Conservation (phyloP, 108 stramenopile genomes). For the Nitzschia palea region DNA sequence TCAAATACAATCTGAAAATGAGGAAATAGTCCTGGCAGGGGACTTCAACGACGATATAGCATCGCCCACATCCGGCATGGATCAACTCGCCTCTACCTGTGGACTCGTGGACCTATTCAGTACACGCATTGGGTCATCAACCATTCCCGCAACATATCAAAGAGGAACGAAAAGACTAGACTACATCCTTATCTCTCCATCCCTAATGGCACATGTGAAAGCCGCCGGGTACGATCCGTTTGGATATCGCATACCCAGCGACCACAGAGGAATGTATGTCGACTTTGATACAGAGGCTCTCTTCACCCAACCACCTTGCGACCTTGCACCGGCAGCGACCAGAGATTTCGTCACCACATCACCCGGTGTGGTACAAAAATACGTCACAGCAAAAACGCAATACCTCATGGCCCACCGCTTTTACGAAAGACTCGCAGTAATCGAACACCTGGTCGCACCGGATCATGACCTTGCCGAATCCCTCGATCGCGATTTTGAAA, state of each 20-base stretch:
- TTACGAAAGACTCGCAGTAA: neutral
- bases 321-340: neutral
- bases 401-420: neutral
- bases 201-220: too few species aligned
- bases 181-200: neutral
- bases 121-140: neutral
- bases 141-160: neutral
- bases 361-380: neutral
- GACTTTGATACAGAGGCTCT: neutral
- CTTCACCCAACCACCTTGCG: neutral
- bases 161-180: neutral
- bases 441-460: neutral
- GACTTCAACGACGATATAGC: neutral
- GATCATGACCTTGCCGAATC: neutral
- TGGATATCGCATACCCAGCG: neutral
- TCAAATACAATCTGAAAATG: neutral
- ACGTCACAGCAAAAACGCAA: neutral
- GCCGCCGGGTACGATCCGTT: neutral
- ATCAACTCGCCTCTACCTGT: too few species aligned
- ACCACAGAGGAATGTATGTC: neutral
- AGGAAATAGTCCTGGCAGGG: neutral
- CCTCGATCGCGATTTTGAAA: neutral
- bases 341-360: neutral
- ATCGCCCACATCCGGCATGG: neutral
- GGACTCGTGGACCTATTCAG: too few species aligned